phyloP scores from a whole-genome alignment of 1,139 yeast genomes.

The Eremothecium sinecaudum region DNA sequence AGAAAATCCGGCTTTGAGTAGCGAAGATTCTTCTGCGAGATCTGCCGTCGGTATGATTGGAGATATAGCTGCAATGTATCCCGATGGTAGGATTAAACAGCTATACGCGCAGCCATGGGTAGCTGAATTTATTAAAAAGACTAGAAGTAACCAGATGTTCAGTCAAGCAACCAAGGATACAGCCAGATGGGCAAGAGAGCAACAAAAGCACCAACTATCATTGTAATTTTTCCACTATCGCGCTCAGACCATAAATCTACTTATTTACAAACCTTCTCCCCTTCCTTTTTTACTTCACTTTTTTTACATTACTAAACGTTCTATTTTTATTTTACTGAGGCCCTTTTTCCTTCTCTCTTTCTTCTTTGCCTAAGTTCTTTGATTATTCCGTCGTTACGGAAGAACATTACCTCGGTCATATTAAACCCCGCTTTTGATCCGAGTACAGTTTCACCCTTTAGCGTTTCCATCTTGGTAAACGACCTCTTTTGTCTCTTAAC shows the following conservation, averaged over 20 bases:
- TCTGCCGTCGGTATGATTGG: constrained; percentile 85
- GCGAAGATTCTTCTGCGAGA: constrained; percentile 59
- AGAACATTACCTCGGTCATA: too few relatives aligned
- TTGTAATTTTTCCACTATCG: constrained; percentile 13
- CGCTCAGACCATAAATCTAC: constrained; percentile 10
- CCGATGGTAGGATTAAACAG: constrained; percentile 60
- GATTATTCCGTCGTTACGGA: too few relatives aligned
- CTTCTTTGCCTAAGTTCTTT: too few relatives aligned
- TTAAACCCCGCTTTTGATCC: too few relatives aligned
- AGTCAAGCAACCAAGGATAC: constrained; percentile 68
- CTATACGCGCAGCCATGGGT: constrained; percentile 70
- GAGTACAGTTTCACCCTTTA: too few relatives aligned
- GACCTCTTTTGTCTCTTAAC: too few relatives aligned
- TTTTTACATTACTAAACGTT: constrained; percentile 7
- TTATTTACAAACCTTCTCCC: constrained; percentile 11
- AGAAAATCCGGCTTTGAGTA: constrained; percentile 48
- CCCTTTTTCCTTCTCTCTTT: too few relatives aligned
- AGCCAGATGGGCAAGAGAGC: constrained; percentile 95
- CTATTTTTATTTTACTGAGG: constrained; percentile 9
- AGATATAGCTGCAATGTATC: constrained; percentile 81
- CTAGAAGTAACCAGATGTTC: constrained; percentile 55
- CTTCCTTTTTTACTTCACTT: constrained; percentile 8
- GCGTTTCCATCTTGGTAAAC: too few relatives aligned
- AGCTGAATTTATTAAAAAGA: constrained; percentile 61
- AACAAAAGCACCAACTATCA: constrained; percentile 32